Evolutionary conservation across 805 yeast species (phyloP), one percentile per base, ranked within the genome.

Genomic region (Wickerhamiella nectarea): DNA sequence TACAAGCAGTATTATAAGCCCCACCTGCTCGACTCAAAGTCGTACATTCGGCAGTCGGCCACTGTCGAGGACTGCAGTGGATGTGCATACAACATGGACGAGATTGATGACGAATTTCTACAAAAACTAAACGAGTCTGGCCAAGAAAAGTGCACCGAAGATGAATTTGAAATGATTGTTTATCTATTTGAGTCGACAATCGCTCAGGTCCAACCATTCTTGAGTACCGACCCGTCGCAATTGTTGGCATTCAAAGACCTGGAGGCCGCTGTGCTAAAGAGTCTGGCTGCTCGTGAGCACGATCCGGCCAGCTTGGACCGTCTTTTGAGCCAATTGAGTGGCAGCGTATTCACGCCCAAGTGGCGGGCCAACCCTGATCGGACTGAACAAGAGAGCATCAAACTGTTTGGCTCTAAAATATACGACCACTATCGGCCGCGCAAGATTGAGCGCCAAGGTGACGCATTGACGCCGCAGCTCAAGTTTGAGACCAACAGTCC

Each of bases 11-110:
- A 72, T 61, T 91, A 91, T 59, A 63, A 63, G 14, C 80, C 80
- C 28, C 62, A 67, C 19, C 89, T 82, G 61, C 59, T 59, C 3
- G 78, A 76, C 48, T 95, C 97, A 0, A 75, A 75, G 17, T 69
- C 81, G 9, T 89, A 86, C 58, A 82, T 91, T 45, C 80, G 85
- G 53, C 83, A 83, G 53, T 81, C 94, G 34, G 93, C 95, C 4
- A 89, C 95, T 0, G 91, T 89, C n/a, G 97, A 91, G 56, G 97
- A 91, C 58, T 82, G 94, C 18, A 70, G 76, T 15, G 95, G 96
- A 1, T 76, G 80, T 37, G 76, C 76, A 15, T 91, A 87, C 62
- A 78, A 78, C 61, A 75, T 91, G 81, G 97, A 91, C 62, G 97
- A 89, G 60, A 70, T 54, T 6, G 98, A 91, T 62, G 93, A 77